A percentile compares a stretch with the other conserved stretches of the same genome.
phyloP scores from a whole-genome alignment of 768 basidiomycete species.

The Austroboletus eburneus region DNA sequence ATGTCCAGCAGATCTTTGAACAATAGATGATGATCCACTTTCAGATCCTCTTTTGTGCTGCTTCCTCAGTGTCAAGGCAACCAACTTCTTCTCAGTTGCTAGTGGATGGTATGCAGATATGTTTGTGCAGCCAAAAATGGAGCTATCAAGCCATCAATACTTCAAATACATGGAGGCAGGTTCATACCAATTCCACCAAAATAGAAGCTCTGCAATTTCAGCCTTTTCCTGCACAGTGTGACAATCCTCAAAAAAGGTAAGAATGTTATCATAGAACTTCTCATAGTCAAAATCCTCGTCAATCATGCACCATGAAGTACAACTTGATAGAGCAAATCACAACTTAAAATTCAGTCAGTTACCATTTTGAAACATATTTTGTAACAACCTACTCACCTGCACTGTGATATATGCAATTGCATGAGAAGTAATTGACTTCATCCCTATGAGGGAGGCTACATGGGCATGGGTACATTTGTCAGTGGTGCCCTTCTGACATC shows the following conservation, averaged over 20 bases:
- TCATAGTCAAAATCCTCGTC: neutral
- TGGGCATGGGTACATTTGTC: neutral
- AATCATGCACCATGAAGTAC: neutral
- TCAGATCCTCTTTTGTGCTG: too few relatives aligned
- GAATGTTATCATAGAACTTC: neutral
- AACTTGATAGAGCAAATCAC: neutral
- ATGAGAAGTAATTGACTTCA: neutral
- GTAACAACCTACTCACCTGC: neutral
- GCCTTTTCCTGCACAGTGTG: neutral
- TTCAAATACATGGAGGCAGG: neutral
- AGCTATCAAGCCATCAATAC: neutral
- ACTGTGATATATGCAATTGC: neutral
- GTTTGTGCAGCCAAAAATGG: neutral
- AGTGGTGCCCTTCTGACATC: too few relatives aligned
- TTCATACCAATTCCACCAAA: neutral
- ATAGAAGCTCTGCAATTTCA: neutral
- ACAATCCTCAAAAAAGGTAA: neutral
- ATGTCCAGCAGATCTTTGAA: too few relatives aligned
- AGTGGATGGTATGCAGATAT: neutral
- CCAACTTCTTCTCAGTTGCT: too few relatives aligned
- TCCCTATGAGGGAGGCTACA: neutral
- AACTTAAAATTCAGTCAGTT: neutral
- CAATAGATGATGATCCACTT: too few relatives aligned
- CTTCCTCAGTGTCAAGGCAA: too few relatives aligned
- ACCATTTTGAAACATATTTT: neutral